Evolutionary conservation across 176 grass and related monocot genomes (phyloP).

Genomic region (Oryza meridionalis): DNA sequence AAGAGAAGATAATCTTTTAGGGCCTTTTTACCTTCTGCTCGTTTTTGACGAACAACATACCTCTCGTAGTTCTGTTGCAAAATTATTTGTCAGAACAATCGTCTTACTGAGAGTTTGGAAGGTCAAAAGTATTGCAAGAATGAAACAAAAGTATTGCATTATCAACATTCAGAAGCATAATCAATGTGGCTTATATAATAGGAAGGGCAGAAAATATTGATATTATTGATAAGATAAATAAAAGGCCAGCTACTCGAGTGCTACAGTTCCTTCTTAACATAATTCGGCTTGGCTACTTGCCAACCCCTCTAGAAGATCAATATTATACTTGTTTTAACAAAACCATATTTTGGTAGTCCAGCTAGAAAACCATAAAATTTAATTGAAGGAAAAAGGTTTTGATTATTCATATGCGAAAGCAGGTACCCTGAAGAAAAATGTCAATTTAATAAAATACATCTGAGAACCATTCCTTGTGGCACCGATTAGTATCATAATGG

Average conservation of each 20-base stretch:
- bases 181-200: neutral
- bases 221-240: neutral
- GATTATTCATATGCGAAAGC: neutral
- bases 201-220: neutral
- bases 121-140: conserved; percentile 1
- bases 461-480: neutral
- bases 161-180: neutral
- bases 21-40: conserved; percentile 84
- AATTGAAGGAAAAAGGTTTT: neutral
- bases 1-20: conserved; percentile 83
- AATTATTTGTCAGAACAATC: conserved; percentile 35
- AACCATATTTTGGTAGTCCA: neutral
- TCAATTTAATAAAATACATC: neutral
- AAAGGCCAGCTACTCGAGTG: neutral
- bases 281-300: neutral
- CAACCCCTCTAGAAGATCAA: neutral
- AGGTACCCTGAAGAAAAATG: neutral
- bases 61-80: conserved; percentile 71
- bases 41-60: conserved; percentile 70
- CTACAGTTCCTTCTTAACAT: neutral
- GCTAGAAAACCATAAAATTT: neutral
- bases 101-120: neutral
- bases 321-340: neutral
- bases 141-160: neutral
- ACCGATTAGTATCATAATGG: neutral